phyloP scores from a whole-genome alignment of 2,329 filamentous ascomycete genomes.

The Neocucurbitaria cava region DNA sequence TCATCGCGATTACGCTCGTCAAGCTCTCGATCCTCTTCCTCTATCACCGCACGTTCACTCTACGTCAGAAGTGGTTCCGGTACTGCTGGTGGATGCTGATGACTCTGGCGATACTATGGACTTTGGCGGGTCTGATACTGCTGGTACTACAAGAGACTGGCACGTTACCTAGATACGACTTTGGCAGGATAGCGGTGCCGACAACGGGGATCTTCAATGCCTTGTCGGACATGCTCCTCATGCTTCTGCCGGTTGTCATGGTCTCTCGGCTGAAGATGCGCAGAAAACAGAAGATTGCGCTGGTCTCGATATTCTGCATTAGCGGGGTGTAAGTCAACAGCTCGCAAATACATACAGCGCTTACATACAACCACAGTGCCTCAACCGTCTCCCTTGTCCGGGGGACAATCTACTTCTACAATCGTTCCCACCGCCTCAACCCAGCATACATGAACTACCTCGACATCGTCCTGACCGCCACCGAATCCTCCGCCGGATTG shows the following conservation, averaged over 20 bases:
- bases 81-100: constrained; percentile 7
- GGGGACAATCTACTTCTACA: constrained; percentile 8
- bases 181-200: constrained; percentile 4
- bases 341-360: neutral
- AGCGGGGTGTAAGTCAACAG: constrained; percentile 5
- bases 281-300: constrained; percentile 8
- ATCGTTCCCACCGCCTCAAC: constrained; percentile 6
- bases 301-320: constrained; percentile 8
- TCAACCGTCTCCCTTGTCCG: constrained; percentile 10
- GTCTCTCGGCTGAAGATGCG: constrained; percentile 3
- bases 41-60: constrained; percentile 15
- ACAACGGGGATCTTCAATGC: constrained; percentile 11
- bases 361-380: constrained; percentile 1
- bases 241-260: constrained; percentile 5
- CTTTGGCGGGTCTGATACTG: constrained; percentile 6
- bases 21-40: constrained; percentile 19
- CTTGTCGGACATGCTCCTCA: constrained; percentile 9
- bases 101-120: constrained; percentile 6
- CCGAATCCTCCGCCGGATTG: constrained; percentile 7
- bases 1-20: constrained; percentile 13
- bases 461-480: constrained; percentile 10
- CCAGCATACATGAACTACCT: constrained; percentile 12
- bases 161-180: constrained; percentile 1
- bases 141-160: constrained; percentile 5
- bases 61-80: constrained; percentile 9